Base-by-base conservation (phyloP, 192 early-diverging fungal genomes). In the Backusella psychrophila region DNA sequence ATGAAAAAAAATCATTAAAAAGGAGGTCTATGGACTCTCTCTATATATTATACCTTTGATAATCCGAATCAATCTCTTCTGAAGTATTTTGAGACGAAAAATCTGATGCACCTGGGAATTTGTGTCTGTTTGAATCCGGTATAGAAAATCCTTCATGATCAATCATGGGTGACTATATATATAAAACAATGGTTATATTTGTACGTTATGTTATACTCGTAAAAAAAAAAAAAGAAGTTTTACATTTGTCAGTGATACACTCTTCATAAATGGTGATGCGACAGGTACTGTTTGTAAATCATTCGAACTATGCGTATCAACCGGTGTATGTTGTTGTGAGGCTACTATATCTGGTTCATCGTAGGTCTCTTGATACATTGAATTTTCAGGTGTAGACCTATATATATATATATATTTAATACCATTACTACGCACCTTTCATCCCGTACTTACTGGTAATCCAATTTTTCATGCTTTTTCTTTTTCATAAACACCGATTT, bases 401-500 rank as follows among this genome's bases (percentile, higher is more conserved):
- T 0, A 4, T 26, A n/a, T 7, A 26, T 26, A 26, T 59, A n/a
- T 7, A 26, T 26, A 26, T 59, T 33, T 33, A 33, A 59, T 26
- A 11, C 9, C 11, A 14, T 59, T 23, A n/a, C 9, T 11, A 59
- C 4, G 12, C 23, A 59, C 21, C 31, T 33, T 33, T 33, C 31
- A 33, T 33, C 31, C 35, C 3, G 3, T 38, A 14, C 34, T 21
- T 38, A 23, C 19, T 69, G 35, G 11, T 69, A 9, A n/a, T 69
- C 67, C 29, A 67, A 67, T 34, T n/a, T 67, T 35, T 35, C 33
- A n/a, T 69, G 67, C 35, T 69, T 69, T n/a, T 69, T 69, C 67
- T 69, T 69, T 69, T 69, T 69, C 67, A 69, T 69, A 69, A 69
- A 69, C n/a, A 69, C 67, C 15, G 67, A 39, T 69, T 69, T 69